Evolutionary conservation across 805 yeast genomes (phyloP).

Genomic region (Saturnispora mendoncae): DNA sequence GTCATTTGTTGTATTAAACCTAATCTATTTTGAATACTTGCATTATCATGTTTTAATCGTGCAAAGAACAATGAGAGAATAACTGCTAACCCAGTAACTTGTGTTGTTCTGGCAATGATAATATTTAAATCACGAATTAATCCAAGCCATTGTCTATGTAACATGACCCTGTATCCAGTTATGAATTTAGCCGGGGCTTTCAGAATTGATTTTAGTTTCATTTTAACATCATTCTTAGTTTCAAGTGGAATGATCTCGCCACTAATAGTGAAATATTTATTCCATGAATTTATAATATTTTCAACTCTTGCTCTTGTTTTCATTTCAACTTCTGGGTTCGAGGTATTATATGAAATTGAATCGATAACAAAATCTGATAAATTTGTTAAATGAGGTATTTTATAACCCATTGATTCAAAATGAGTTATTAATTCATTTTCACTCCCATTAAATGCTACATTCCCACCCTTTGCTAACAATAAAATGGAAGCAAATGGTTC

Average conservation of each 20-base stretch:
- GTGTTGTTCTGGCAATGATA: constrained; percentile 54
- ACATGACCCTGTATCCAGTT: constrained; percentile 28
- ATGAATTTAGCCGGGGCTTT: constrained; percentile 27
- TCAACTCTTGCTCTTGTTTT: constrained; percentile 35
- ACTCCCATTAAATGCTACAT: constrained; percentile 58
- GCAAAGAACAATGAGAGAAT: constrained; percentile 62
- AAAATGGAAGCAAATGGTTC: constrained; percentile 61
- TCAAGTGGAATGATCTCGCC: constrained; percentile 9
- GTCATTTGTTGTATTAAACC: constrained; percentile 71
- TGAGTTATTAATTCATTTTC: constrained; percentile 38
- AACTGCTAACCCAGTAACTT: constrained; percentile 54
- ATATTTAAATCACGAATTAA: constrained; percentile 48
- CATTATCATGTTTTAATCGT: constrained; percentile 38
- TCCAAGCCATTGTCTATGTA: constrained; percentile 34
- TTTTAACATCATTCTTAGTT: constrained; percentile 14
- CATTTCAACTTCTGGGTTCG: constrained; percentile 34
- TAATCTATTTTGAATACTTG: constrained; percentile 56
- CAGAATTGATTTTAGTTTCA: constrained; percentile 23
- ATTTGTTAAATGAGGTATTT: constrained; percentile 53
- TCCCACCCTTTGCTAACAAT: constrained; percentile 64
- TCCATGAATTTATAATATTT: constrained; percentile 33
- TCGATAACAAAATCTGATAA: constrained; percentile 73
- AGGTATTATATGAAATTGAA: constrained; percentile 49
- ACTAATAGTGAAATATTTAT: not conserved
- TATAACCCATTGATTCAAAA: constrained; percentile 41